phyloP scores from a whole-genome alignment of 495 filamentous ascomycete species.

The Sabuloglossum arenarium region DNA sequence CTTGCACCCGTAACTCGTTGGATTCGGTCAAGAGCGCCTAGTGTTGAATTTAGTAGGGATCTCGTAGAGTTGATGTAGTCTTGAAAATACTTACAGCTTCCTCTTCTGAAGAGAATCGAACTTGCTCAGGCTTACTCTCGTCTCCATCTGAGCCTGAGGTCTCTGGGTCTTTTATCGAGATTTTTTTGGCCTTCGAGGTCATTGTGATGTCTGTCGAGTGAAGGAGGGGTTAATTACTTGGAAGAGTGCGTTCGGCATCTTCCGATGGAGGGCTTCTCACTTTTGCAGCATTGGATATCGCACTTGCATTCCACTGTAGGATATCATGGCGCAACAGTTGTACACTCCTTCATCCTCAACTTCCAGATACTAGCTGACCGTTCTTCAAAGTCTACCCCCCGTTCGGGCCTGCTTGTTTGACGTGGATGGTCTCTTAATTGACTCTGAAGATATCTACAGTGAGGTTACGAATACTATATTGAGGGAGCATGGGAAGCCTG shows the following conservation, averaged over 20 bases:
- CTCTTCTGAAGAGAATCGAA: conserved; percentile 49
- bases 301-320: neutral
- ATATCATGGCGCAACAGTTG: neutral
- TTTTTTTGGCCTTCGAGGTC: neutral
- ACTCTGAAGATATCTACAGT: conserved; percentile 88
- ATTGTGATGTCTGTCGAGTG: neutral
- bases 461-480: conserved; percentile 65
- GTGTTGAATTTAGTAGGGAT: conserved; percentile 3
- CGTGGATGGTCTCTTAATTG: conserved; percentile 91
- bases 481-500: conserved; percentile 42
- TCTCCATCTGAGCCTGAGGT: conserved; percentile 1
- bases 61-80: neutral
- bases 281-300: too few relatives aligned
- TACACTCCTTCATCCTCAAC: neutral
- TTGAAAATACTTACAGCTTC: conserved; percentile 37
- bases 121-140: neutral
- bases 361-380: neutral
- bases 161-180: neutral
- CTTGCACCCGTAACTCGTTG: conserved; percentile 50
- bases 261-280: too few relatives aligned
- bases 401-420: conserved; percentile 92
- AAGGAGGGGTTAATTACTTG: neutral
- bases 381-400: conserved; percentile 25
- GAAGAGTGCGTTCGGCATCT: too few relatives aligned
- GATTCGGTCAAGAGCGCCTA: conserved; percentile 53